Evolutionary conservation across 1,139 yeast species (phyloP).

Genomic region (Saccharomyces hybrid): DNA sequence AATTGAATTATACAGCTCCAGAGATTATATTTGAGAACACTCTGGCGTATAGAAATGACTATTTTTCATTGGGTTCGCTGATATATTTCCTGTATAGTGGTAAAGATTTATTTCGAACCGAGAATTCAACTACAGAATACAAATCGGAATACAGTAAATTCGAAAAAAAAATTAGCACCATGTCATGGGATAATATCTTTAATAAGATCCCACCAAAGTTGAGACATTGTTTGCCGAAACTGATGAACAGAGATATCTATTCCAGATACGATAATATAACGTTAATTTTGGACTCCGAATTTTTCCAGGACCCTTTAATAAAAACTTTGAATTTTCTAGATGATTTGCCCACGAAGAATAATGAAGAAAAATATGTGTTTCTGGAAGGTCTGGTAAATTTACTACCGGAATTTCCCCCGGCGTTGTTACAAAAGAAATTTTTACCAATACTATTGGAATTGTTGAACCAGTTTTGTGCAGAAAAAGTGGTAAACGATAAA

Average conservation of each 20-base stretch:
- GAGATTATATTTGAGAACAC: slow-evolving; percentile 56
- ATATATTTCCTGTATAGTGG: slow-evolving; percentile 60
- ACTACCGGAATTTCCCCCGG: slow-evolving; percentile 61
- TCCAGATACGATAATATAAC: slow-evolving; percentile 30
- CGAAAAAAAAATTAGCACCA: slow-evolving; percentile 38
- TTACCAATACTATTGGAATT: slow-evolving; percentile 59
- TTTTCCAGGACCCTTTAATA: slow-evolving; percentile 65
- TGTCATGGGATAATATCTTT: slow-evolving; percentile 43
- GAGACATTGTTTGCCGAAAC: slow-evolving; percentile 33
- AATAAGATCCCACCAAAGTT: slow-evolving; percentile 43
- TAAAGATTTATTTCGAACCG: slow-evolving; percentile 39
- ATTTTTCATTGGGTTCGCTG: slow-evolving; percentile 77
- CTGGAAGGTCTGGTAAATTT: slow-evolving; percentile 58
- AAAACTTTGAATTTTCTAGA: slow-evolving; percentile 79
- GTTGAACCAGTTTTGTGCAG: slow-evolving; percentile 26
- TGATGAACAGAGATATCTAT: slow-evolving; percentile 35
- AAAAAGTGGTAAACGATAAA: slow-evolving; percentile 34
- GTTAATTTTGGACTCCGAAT: slow-evolving; percentile 28
- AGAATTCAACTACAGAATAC: slow-evolving; percentile 43
- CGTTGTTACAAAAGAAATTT: slow-evolving; percentile 63
- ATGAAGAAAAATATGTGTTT: slow-evolving; percentile 61
- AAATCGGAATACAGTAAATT: slow-evolving; percentile 39
- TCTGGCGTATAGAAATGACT: slow-evolving; percentile 63
- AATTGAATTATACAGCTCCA: slow-evolving; percentile 72
- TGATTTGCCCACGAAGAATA: slow-evolving; percentile 69